Conservation (phyloP, 116 monocot genomes). For the Iris pallida region DNA sequence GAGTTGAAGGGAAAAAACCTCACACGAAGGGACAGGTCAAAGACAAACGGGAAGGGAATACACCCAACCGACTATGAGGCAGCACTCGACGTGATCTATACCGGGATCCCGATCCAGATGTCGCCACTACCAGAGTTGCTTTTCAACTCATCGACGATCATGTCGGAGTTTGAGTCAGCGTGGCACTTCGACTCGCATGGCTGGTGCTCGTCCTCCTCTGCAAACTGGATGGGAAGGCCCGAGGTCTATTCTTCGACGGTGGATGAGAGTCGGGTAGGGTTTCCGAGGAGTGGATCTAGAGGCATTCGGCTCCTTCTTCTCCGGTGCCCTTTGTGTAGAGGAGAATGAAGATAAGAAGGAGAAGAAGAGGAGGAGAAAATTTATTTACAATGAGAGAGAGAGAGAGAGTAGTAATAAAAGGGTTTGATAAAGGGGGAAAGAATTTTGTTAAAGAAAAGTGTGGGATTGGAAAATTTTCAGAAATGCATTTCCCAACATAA, state of each 20-base stretch:
- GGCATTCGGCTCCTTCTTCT: slow-evolving; percentile 23
- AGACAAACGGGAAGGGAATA: too few species aligned
- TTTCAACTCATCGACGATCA: slow-evolving; percentile 1
- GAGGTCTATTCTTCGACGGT: slow-evolving; percentile 32
- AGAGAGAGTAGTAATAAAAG: too few species aligned
- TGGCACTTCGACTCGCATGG: slow-evolving; percentile 25
- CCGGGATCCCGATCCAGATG: slow-evolving; percentile 14
- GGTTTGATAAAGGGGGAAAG: too few species aligned
- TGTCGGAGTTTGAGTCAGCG: neutral
- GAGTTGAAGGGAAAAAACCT: too few species aligned
- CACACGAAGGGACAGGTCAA: too few species aligned
- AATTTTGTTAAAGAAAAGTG: too few species aligned
- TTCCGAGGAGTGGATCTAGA: slow-evolving; percentile 33
- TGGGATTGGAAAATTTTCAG: too few species aligned
- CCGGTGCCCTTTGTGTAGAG: too few species aligned
- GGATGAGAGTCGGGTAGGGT: slow-evolving; percentile 6
- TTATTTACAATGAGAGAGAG: too few species aligned
- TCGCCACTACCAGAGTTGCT: slow-evolving; percentile 14
- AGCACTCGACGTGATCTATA: slow-evolving; percentile 27
- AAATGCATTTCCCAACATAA: too few species aligned
- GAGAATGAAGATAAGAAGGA: too few species aligned
- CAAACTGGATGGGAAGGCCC: slow-evolving; percentile 55
- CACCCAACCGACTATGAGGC: slow-evolving; percentile 40
- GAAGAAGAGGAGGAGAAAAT: too few species aligned
- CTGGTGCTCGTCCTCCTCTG: slow-evolving; percentile 42